Evolutionary conservation across 2,329 filamentous ascomycete species (phyloP).

Genomic region (Fusarium avenaceum): DNA sequence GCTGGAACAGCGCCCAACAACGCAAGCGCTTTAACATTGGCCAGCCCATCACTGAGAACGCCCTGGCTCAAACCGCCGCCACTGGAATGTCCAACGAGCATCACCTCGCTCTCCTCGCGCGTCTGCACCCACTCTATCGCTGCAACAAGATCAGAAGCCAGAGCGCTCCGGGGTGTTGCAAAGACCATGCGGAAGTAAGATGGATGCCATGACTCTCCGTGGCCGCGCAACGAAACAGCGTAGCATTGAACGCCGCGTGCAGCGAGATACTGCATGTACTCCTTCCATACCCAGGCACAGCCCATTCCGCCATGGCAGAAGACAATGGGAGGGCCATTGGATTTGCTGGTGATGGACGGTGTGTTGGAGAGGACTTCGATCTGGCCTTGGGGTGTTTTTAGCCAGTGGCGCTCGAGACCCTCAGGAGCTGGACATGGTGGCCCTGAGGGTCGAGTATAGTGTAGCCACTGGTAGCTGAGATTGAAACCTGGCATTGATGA

Average conservation of each 20-base stretch:
- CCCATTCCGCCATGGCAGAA: conserved; percentile 70
- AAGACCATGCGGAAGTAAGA: conserved; percentile 64
- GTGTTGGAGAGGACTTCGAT: conserved; percentile 65
- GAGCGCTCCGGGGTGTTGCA: conserved; percentile 57
- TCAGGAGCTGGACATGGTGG: conserved; percentile 49
- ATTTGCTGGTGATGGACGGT: conserved; percentile 41
- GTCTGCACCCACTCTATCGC: conserved; percentile 57
- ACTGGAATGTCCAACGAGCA: conserved; percentile 66
- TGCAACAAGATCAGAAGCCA: conserved; percentile 61
- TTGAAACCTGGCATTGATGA: conserved; percentile 46
- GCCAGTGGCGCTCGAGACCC: conserved; percentile 59
- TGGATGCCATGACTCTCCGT: conserved; percentile 66
- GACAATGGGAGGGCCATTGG: conserved; percentile 57
- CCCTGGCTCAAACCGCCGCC: conserved; percentile 66
- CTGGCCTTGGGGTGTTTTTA: conserved; percentile 59
- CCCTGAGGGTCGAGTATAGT: conserved; percentile 45
- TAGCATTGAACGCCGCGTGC: conserved; percentile 62
- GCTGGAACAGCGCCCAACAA: conserved; percentile 63
- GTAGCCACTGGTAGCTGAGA: conserved; percentile 48
- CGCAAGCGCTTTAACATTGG: conserved; percentile 60
- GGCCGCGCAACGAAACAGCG: conserved; percentile 65
- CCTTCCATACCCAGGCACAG: conserved; percentile 65
- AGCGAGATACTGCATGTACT: conserved; percentile 65
- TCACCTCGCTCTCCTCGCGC: conserved; percentile 50
- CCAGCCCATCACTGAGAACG: conserved; percentile 58